Percentiles rank a stretch among this genome's conserved stretches.
Evolutionary conservation across 208 protist species (phyloP).

Genomic region (Endotrypanum monterogeii): DNA sequence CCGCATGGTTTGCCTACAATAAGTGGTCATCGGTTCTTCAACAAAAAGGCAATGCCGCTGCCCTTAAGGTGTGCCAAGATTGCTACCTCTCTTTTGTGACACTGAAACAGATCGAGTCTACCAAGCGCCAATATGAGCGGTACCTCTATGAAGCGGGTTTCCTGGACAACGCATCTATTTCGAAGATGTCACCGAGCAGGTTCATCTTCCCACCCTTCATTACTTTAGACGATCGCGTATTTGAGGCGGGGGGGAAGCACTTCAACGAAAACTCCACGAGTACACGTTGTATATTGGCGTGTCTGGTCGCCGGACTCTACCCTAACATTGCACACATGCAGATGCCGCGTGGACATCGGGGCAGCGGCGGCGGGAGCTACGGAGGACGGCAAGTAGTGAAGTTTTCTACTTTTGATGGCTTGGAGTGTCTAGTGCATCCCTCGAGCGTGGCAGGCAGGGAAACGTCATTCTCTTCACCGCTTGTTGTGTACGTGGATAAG

Average conservation of each 20-base stretch:
- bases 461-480: conserved; percentile 63
- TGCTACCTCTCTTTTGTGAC: conserved; percentile 82
- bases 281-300: conserved; percentile 85
- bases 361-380: neutral
- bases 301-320: conserved; percentile 94
- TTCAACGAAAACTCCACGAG: conserved; percentile 90
- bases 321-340: conserved; percentile 91
- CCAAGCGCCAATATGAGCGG: conserved; percentile 92
- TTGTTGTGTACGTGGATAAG: conserved; percentile 95
- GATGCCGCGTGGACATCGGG: conserved; percentile 16
- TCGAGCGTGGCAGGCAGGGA: conserved; percentile 87
- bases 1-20: conserved; percentile 89
- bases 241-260: conserved; percentile 77
- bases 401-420: conserved; percentile 79
- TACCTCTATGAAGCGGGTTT: conserved; percentile 92
- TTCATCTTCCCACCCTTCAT: conserved; percentile 71
- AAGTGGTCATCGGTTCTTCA: conserved; percentile 59
- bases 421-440: conserved; percentile 89
- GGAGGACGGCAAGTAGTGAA: conserved; percentile 19
- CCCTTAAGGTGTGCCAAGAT: conserved; percentile 70
- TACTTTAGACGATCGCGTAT: conserved; percentile 73
- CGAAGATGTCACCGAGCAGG: conserved; percentile 27
- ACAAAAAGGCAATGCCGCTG: conserved; percentile 51
- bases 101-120: conserved; percentile 87
- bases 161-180: conserved; percentile 49